Conservation (phyloP, 345 rosid species). For the Citrus sinensis region DVS_A1.0 CM039161.1:1797001-1797500, state of each 20-base stretch:
- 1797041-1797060: conserved; percentile 40
- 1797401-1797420: background rate
- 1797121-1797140: conserved; percentile 50
- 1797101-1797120: conserved; percentile 55
- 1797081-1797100: conserved; percentile 77
- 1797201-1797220: background rate
- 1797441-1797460: background rate
- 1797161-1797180: background rate
- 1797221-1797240: background rate
- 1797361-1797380: background rate
- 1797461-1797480: background rate
- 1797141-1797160: background rate
- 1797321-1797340: too few species aligned
- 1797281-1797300: too few species aligned
- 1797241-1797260: too few species aligned
- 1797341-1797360: too few species aligned
- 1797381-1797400: background rate
- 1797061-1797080: conserved; percentile 86
- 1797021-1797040: too few species aligned
- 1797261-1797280: too few species aligned
- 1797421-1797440: background rate
- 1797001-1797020: background rate
- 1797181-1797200: background rate
- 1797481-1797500: conserved; percentile 49
- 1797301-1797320: too few species aligned